Conservation (phyloP, 768 basidiomycete species). For the Lactifluus piperatus region DNA sequence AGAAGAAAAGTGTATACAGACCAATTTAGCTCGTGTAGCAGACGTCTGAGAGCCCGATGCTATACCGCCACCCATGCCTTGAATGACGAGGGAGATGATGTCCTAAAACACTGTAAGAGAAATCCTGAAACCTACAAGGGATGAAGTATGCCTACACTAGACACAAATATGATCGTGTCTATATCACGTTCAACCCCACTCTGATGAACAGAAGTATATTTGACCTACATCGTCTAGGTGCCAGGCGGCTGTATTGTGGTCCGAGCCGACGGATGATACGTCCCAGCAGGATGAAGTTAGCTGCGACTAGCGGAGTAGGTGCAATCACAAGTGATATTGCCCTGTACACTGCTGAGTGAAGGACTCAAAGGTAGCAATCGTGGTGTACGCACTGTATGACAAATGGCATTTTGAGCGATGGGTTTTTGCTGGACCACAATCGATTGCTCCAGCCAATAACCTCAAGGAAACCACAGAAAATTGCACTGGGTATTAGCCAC, state of each 20-base stretch:
- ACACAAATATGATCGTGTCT: slow-evolving; percentile 13
- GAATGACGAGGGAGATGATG: slow-evolving; percentile 11
- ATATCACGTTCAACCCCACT: neutral
- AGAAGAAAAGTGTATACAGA: neutral
- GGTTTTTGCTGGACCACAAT: slow-evolving; percentile 15
- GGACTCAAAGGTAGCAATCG: neutral
- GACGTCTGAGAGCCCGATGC: neutral
- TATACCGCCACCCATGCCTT: slow-evolving; percentile 11
- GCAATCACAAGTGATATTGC: slow-evolving; percentile 9
- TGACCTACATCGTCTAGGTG: slow-evolving; percentile 12
- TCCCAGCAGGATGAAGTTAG: slow-evolving; percentile 18
- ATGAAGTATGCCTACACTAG: slow-evolving; percentile 5
- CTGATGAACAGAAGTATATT: neutral
- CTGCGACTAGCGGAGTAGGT: slow-evolving; percentile 18
- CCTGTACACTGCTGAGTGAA: neutral
- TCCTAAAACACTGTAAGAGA: slow-evolving; percentile 9
- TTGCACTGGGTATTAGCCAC: slow-evolving; percentile 15
- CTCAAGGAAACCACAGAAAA: slow-evolving; percentile 13
- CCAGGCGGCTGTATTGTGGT: slow-evolving; percentile 16
- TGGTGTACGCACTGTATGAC: slow-evolving; percentile 14
- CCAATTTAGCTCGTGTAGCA: neutral
- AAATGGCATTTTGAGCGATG: neutral
- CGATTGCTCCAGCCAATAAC: slow-evolving; percentile 12
- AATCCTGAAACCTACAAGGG: neutral
- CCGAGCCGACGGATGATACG: slow-evolving; percentile 15